Conservation (phyloP, 1,284 basidiomycete genomes). For the Boletus nobilissimus region DNA sequence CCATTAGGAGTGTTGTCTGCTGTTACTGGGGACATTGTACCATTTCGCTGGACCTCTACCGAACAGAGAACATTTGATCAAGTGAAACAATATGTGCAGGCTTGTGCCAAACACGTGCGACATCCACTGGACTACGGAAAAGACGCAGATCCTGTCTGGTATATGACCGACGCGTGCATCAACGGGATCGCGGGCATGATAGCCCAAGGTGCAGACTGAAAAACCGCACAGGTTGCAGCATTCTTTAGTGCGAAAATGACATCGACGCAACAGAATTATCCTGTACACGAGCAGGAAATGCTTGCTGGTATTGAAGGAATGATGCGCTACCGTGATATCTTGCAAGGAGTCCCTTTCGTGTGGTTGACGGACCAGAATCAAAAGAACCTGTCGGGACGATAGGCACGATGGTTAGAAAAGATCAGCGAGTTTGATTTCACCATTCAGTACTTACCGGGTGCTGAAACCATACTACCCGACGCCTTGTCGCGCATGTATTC, state of each 20-base stretch:
- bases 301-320: not conserved
- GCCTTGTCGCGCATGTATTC: conserved; percentile 39
- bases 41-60: not conserved
- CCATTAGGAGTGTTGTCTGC: not conserved
- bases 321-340: not conserved
- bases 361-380: conserved; percentile 33
- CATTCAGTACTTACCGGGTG: conserved; percentile 19
- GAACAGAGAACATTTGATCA: not conserved
- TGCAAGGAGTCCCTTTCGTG: not conserved
- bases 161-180: not conserved
- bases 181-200: not conserved
- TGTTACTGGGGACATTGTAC: not conserved
- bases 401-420: conserved; percentile 53
- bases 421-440: conserved; percentile 25
- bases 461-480: conserved; percentile 35
- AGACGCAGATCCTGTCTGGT: not conserved
- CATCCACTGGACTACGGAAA: not conserved
- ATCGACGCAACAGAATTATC: not conserved
- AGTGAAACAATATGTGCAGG: not conserved
- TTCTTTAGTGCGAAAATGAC: not conserved
- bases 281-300: not conserved
- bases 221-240: not conserved
- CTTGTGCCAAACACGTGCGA: not conserved
- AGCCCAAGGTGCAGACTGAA: not conserved
- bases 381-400: conserved; percentile 45